phyloP scores from a whole-genome alignment of 352 stramenopile species.

The Elongisporangium undulatum region DNA sequence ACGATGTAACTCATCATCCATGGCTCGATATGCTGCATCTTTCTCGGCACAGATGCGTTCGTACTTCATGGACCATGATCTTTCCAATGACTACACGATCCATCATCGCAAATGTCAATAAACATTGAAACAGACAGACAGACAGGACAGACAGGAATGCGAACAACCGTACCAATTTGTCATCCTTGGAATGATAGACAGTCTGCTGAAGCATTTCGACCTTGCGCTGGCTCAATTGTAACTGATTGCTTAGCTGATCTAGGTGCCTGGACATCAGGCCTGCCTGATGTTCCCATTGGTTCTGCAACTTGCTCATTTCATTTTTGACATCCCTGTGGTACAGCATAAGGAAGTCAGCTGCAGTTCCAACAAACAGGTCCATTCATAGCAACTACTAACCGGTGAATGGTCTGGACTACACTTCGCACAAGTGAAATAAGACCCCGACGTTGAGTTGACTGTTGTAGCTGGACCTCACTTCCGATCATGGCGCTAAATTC shows the following conservation, averaged over 20 bases:
- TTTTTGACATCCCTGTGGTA: conserved; percentile 36
- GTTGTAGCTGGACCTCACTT: not conserved
- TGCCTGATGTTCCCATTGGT: conserved; percentile 41
- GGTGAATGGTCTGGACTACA: conserved; percentile 26
- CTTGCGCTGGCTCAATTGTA: conserved; percentile 44
- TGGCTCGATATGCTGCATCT: conserved; percentile 24
- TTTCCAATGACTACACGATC: conserved; percentile 16
- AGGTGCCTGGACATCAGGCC: conserved; percentile 30
- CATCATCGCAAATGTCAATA: not conserved
- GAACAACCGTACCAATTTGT: conserved; percentile 23
- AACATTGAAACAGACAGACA: not conserved
- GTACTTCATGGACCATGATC: conserved; percentile 34
- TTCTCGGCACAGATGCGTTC: conserved; percentile 40
- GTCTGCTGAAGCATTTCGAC: conserved; percentile 41
- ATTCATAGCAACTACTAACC: conserved; percentile 5
- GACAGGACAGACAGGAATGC: not conserved
- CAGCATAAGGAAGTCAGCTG: not conserved
- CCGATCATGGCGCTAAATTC: conserved; percentile 34
- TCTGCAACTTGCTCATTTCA: conserved; percentile 25
- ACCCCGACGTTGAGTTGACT: not conserved
- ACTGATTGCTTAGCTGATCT: conserved; percentile 32
- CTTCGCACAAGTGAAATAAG: conserved; percentile 20
- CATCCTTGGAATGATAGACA: conserved; percentile 35
- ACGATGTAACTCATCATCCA: conserved; percentile 41
- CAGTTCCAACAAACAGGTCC: not conserved